Conservation (phyloP, 257 asterid species). For the Ocimum tenuiflorum region DNA sequence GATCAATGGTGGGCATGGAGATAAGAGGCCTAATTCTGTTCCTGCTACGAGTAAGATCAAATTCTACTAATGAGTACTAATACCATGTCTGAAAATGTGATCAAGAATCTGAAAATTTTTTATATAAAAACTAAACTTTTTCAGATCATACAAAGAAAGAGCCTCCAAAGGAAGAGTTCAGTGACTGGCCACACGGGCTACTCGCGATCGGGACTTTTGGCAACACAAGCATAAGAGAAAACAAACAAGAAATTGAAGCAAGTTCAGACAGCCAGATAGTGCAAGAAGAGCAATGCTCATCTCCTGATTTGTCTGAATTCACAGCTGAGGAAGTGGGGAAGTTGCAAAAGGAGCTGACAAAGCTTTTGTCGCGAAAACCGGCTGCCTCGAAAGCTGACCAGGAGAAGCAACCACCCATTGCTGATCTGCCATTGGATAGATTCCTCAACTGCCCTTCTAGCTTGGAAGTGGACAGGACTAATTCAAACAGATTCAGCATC, state of each 20-base stretch:
- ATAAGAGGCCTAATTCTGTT: slow-evolving; percentile 18
- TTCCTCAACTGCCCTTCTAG: slow-evolving; percentile 94
- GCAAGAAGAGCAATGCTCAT: slow-evolving; percentile 37
- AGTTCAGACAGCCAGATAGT: slow-evolving; percentile 22
- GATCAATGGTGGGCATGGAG: slow-evolving; percentile 36
- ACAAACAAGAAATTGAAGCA: slow-evolving; percentile 25
- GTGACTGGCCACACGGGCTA: slow-evolving; percentile 66
- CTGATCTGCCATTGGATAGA: slow-evolving; percentile 68
- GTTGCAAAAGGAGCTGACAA: slow-evolving; percentile 54
- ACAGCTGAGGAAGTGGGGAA: slow-evolving; percentile 73
- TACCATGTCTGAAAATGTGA: background rate
- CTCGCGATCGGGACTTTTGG: slow-evolving; percentile 85
- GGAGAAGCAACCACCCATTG: slow-evolving; percentile 24
- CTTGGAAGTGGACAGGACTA: slow-evolving; percentile 64
- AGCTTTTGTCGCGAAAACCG: slow-evolving; percentile 50
- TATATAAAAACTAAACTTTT: background rate
- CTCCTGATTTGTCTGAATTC: slow-evolving; percentile 73
- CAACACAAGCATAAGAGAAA: slow-evolving; percentile 32
- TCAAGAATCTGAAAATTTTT: background rate
- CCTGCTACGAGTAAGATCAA: slow-evolving; percentile 26
- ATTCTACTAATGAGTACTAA: background rate
- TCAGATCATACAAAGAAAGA: slow-evolving; percentile 45
- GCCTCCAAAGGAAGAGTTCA: slow-evolving; percentile 51
- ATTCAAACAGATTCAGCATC: slow-evolving; percentile 48
- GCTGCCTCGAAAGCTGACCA: slow-evolving; percentile 21